phyloP scores from a whole-genome alignment of 768 basidiomycete genomes.

The Inosperma sp. region DNA sequence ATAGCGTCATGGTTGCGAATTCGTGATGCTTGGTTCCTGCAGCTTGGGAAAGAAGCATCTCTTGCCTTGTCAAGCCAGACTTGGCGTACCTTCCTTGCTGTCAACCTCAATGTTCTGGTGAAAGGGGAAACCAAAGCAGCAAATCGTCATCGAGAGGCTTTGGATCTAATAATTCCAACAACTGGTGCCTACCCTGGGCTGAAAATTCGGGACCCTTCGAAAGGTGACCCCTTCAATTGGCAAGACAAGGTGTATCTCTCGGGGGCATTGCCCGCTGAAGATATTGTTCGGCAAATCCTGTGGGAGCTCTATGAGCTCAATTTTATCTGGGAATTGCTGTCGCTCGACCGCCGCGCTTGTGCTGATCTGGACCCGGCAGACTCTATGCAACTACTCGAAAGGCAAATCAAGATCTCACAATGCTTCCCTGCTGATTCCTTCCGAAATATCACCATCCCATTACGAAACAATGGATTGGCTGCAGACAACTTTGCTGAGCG shows the following conservation, averaged over 20 bases:
- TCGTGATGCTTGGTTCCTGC: no score
- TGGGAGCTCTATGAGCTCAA: slow-evolving; percentile 8
- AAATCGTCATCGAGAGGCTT: no score
- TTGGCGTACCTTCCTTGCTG: no score
- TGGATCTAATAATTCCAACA: no score
- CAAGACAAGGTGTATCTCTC: neutral
- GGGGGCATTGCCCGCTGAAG: neutral
- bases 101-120: no score
- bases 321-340: slow-evolving; percentile 2
- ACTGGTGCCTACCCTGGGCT: no score
- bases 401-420: neutral
- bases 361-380: neutral
- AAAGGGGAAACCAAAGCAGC: no score
- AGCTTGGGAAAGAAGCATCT: no score
- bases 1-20: no score
- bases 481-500: neutral
- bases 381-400: neutral
- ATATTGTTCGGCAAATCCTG: slow-evolving; percentile 2
- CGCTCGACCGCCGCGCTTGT: slow-evolving; percentile 3
- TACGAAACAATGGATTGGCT: slow-evolving; percentile 6
- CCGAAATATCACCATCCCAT: neutral
- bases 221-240: neutral
- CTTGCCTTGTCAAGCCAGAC: no score
- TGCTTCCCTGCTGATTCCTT: neutral
- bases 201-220: neutral